Base-by-base conservation (phyloP, 768 basidiomycete genomes). In the Suillus subaureus region DNA sequence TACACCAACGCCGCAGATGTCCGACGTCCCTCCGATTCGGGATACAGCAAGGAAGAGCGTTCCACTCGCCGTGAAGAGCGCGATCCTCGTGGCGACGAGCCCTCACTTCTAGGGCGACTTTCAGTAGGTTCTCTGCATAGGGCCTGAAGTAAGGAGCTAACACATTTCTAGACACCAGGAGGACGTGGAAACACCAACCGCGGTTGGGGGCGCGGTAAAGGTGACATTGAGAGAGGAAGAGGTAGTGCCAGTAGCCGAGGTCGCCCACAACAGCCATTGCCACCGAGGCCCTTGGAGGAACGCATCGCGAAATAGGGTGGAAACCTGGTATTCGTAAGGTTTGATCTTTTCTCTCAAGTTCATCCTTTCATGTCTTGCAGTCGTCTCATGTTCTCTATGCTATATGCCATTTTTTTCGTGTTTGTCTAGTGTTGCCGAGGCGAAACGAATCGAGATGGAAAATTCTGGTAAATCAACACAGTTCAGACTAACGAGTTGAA, bases 201-300 rank as follows among this genome's bases (percentile, higher is more conserved):
- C 21, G 73, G 71, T 11, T 15, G 52, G 8, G 71, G 33, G 35
- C 67, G 66, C 26, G 68, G 66, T 31, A 75, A 69, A 68, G 65
- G 68, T 33, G 71, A 76, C 16, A 33, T 33, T 55, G 70, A 63
- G 37, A 67, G 71, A 65, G 73, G 73, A 31, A 57, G 63, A 58
- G 63, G 62, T 33, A 57, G 57, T 62, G 26, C 18, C 13, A 16
- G 37, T 42, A 55, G 66, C n/a, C 74, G 76, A 13, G 67, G 68
- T 37, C 69, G 67, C 16, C 42, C 56, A 8, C 28, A 66, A 35
- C 47, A 76, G 13, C 35, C 74, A 11, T 63, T 63, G 1, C 74
- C 71, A 66, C 40, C 71, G 47, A 68, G 57, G 21, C 66, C 68
- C 31, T 66, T 70, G 75, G 70, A 39, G 26, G 65, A 69, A 4